Evolutionary conservation across 1,284 basidiomycete species (phyloP).

Genomic region (Malassezia sp.): DNA sequence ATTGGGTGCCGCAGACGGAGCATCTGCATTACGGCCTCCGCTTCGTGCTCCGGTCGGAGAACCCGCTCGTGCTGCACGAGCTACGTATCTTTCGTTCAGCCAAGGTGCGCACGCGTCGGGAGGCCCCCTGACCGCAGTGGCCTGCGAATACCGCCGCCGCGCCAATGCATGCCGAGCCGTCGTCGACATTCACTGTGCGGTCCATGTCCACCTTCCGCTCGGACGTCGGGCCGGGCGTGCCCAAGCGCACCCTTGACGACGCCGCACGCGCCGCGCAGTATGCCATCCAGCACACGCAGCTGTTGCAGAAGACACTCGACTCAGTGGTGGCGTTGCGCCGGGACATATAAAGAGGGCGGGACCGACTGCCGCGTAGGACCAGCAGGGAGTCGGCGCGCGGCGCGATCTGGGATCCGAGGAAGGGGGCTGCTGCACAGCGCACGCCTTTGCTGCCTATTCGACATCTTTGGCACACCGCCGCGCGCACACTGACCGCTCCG

Average conservation of each 20-base stretch:
- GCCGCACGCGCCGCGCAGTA: constrained; percentile 11
- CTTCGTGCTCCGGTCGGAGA: constrained; percentile 9
- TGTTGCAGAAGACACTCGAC: constrained; percentile 11
- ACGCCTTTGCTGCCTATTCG: too few relatives aligned
- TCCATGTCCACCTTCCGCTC: constrained; percentile 13
- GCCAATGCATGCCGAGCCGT: constrained; percentile 4
- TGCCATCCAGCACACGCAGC: constrained; percentile 10
- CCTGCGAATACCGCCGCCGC: neutral
- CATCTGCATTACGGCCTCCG: constrained; percentile 9
- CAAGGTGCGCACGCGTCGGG: neutral
- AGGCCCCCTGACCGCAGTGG: neutral
- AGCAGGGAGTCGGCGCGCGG: too few relatives aligned
- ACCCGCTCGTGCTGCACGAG: constrained; percentile 14
- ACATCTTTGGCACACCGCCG: too few relatives aligned
- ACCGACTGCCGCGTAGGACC: too few relatives aligned
- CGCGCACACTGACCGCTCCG: too few relatives aligned
- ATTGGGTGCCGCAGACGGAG: constrained; percentile 7
- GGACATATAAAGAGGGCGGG: constrained; percentile 4
- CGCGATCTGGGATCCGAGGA: too few relatives aligned
- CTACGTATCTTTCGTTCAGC: constrained; percentile 9
- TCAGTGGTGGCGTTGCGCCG: constrained; percentile 13
- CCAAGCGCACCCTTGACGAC: constrained; percentile 12
- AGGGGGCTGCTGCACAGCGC: too few relatives aligned
- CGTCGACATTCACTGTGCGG: too few relatives aligned
- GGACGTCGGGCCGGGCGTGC: constrained; percentile 10